phyloP scores from a whole-genome alignment of 352 stramenopile genomes.

The Phytophthora sp. region DNA sequence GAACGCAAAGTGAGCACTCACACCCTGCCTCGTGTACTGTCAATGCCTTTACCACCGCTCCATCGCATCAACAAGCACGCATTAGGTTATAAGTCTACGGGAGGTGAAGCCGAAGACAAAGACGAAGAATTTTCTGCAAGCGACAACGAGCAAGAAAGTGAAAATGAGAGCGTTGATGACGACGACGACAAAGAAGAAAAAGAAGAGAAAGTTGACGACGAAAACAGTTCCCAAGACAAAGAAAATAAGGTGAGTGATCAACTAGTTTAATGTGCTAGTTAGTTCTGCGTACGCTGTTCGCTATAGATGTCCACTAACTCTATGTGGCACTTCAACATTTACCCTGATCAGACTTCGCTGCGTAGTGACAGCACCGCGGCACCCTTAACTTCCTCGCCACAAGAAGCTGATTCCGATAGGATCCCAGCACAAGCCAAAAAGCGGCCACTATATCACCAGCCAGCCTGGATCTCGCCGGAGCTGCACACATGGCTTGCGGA shows the following conservation, averaged over 20 bases:
- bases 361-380: background rate
- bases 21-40: conserved; percentile 16
- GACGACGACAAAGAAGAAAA: conserved; percentile 12
- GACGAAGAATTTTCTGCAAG: background rate
- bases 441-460: conserved; percentile 46
- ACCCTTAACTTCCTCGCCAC: background rate
- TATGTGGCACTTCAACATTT: conserved; percentile 18
- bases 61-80: background rate
- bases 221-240: conserved; percentile 6
- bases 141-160: conserved; percentile 5
- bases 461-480: conserved; percentile 70
- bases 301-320: conserved; percentile 29
- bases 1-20: conserved; percentile 24
- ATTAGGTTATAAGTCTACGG: background rate
- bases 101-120: background rate
- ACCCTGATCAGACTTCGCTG: conserved; percentile 12
- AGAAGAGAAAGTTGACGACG: conserved; percentile 2
- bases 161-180: conserved; percentile 9
- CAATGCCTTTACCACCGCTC: conserved; percentile 19
- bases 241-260: conserved; percentile 11
- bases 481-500: conserved; percentile 52
- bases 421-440: conserved; percentile 7
- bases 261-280: conserved; percentile 2
- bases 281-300: conserved; percentile 7
- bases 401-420: background rate